Percentiles rank a stretch among this genome's conserved stretches.
Evolutionary conservation across 2,329 filamentous ascomycete genomes (phyloP).

Genomic region (Stromatinia cepivora): DNA sequence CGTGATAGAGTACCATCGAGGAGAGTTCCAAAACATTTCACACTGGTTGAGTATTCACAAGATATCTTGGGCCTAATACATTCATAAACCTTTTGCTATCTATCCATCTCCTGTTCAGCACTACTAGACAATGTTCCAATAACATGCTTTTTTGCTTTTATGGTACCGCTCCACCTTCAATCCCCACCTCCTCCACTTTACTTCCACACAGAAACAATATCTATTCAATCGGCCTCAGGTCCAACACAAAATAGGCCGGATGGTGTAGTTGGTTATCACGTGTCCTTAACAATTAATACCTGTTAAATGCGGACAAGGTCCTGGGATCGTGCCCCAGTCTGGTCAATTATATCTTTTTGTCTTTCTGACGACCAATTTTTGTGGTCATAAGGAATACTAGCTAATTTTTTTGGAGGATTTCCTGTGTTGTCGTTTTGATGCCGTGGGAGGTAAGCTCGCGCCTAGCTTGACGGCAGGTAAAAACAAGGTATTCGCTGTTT

Average conservation of each 20-base stretch:
- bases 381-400: not conserved
- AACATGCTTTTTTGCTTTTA: not conserved
- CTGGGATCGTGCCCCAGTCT: slow-evolving; percentile 15
- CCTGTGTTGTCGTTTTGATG: not conserved
- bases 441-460: not conserved
- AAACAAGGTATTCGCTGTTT: not conserved
- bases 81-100: not conserved
- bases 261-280: slow-evolving; percentile 17
- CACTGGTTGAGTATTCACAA: not conserved
- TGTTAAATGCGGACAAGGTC: slow-evolving; percentile 13
- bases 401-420: not conserved
- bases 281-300: slow-evolving; percentile 5
- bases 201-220: not conserved
- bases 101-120: not conserved
- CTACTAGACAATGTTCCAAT: not conserved
- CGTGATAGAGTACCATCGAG: no score
- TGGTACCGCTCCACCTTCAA: not conserved
- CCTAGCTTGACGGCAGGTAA: not conserved
- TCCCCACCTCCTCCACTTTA: not conserved
- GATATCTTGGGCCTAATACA: not conserved
- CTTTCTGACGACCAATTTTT: not conserved
- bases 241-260: not conserved
- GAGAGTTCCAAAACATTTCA: no score
- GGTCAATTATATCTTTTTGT: not conserved
- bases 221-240: accelerated